Base-by-base conservation (phyloP, 345 rosid genomes). In the Camelina laxa region DNA sequence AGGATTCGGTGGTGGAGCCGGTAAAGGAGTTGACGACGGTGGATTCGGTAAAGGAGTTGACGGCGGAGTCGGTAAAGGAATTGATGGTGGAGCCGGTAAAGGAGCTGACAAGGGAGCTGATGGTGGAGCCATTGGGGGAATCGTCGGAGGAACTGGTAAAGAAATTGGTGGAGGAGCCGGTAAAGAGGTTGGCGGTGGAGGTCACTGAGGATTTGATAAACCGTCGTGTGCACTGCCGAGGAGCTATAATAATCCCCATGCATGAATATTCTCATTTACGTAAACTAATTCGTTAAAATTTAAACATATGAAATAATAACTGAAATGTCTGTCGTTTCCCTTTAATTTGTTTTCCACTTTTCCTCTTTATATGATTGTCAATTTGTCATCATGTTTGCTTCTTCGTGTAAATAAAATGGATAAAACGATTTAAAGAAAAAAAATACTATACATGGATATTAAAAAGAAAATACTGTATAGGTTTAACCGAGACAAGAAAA, bases 181-280 rank as follows among this genome's bases (percentile, higher is more conserved):
- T 9, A 24, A 57, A 4, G 74, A 39, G 7, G 3, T 2, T 44
- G 60, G 71, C 35, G 48, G 38, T 13, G 74, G 72, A 74, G 73
- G 75, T 62, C 64, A 61, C 33, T 76, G 50, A 76, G 35, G 60
- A 35, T 36, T 45, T 69, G 69, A 2, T 16, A 14, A 53, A 63
- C 36, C 33, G 35, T 58, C 19, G 9, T 5, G 69, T 33, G 48
- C 58, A 42, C 7, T 38, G 56, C 36, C 54, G 14, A 67, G 69
- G 74, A 41, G 62, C 68, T 60, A 50, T 30, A 51, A 17, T 59
- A 33, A 33, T 33, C 36, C 73, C 69, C 47, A 69, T 69, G 75
- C 70, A 62, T 50, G 24, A 13, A 21, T 47, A 31, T 45, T 21
- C 14, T 35, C 14, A 58, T 58, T 2, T 47, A 44, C 6, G 39